Evolutionary conservation across 2,329 filamentous ascomycete genomes (phyloP), one percentile per base, ranked within the genome.

Genomic region (Elsinoe ampelina): DNA sequence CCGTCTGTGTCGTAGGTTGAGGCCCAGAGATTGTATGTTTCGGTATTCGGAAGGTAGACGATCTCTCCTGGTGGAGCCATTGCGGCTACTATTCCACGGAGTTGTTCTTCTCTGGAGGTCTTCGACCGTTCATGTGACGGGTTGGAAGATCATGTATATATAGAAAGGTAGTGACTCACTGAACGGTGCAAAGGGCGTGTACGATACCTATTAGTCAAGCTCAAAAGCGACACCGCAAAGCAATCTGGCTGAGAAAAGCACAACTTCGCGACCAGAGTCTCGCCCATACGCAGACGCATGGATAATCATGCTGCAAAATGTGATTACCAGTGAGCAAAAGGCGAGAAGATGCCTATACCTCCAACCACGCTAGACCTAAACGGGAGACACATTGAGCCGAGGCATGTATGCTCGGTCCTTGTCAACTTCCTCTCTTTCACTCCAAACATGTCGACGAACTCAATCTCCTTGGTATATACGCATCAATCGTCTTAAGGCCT

Each of bases 1-100:
- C 79, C 80, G 61, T 86, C 82, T 32, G 74, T 79, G 67, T 86
- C 83, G 70, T 86, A 86, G 42, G 82, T 72, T 58, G 73, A 61
- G 6, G 76, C 72, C 77, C 77, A 80, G 57, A 72, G 70, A 52
- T 77, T 65, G 62, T 80, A 80, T 11, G 77, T 71, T n/a, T 71
- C 67, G 34, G 68, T 65, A 0, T 72, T 79, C n/a, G 69, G 55
- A 41, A 58, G 42, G 11, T 58, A 52, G 32, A 52, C 17, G 8
- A 52, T 36, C 3, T 39, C 32, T 39, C 32, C 32, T 8, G 48
- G 26, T 35, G 48, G 32, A 12, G 19, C 34, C 48, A 52, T 52
- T 5, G 26, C 7, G 26, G 26, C 4, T 30, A 30, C 3, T 30
- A 12, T 22, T n/a, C n/a, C 17, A 17, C 20, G n/a, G 15, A 32